phyloP scores from a whole-genome alignment of 2,329 filamentous ascomycete genomes.

The Arthrobotrys sphaeroides region DNA sequence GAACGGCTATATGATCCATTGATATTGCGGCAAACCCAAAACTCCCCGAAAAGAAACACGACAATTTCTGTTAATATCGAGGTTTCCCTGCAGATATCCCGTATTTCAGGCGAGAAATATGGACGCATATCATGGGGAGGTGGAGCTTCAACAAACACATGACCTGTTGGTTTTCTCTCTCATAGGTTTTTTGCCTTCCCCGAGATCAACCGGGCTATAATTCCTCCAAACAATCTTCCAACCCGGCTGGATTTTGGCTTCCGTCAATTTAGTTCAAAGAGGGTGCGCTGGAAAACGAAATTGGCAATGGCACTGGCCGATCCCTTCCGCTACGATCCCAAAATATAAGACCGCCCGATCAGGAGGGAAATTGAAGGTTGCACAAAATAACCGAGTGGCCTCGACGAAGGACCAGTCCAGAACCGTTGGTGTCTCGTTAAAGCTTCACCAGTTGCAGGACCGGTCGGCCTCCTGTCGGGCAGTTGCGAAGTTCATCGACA shows the following conservation, averaged over 20 bases:
- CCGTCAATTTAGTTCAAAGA: constrained; percentile 4
- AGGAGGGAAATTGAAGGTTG: constrained; percentile 35
- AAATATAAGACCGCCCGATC: constrained; percentile 15
- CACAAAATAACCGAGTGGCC: constrained; percentile 45
- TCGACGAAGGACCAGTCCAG: constrained; percentile 48
- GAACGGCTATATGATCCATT: constrained; percentile 36
- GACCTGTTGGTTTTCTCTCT: background rate
- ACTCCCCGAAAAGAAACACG: constrained; percentile 35
- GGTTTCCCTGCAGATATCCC: constrained; percentile 38
- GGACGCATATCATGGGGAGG: background rate
- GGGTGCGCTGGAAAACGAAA: constrained; percentile 26
- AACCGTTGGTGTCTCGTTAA: constrained; percentile 25
- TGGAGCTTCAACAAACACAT: constrained; percentile 30
- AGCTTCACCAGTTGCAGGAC: constrained; percentile 30
- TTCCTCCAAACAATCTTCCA: background rate
- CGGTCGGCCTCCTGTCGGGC: background rate
- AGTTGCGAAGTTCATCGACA: background rate
- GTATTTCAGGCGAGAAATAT: constrained; percentile 17
- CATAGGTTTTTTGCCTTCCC: background rate
- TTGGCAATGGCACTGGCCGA: constrained; percentile 27
- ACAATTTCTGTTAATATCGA: constrained; percentile 50
- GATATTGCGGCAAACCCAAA: constrained; percentile 34
- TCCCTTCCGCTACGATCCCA: constrained; percentile 28
- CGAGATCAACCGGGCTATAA: constrained; percentile 24
- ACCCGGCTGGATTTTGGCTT: constrained; percentile 11